Percentiles rank a stretch among this genome's conserved stretches.
Conservation (phyloP, 2,329 filamentous ascomycete genomes). For the Scorias spongiosa region DNA sequence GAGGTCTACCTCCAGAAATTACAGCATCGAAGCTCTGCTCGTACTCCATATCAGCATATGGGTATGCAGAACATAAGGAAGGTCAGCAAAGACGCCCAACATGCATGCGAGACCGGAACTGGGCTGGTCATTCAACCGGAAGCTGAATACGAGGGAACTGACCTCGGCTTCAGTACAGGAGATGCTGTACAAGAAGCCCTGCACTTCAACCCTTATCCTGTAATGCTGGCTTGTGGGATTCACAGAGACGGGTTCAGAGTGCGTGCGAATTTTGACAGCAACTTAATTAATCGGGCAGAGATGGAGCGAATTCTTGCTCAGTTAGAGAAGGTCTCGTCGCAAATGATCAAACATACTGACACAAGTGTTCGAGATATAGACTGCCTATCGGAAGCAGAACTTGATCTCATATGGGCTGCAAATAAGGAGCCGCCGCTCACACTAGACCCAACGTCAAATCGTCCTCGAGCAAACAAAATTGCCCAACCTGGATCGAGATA, state of each 20-base stretch:
- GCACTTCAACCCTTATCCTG: constrained; percentile 24
- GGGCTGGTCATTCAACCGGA: constrained; percentile 38
- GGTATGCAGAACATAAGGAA: constrained; percentile 24
- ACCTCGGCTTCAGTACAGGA: constrained; percentile 9
- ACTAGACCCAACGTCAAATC: not conserved
- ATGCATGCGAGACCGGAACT: constrained; percentile 42
- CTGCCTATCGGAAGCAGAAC: constrained; percentile 1
- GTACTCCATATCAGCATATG: constrained; percentile 23
- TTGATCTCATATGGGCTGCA: constrained; percentile 1
- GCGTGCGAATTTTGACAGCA: constrained; percentile 1
- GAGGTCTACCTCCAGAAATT: constrained; percentile 6
- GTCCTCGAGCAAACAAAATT: too few species aligned
- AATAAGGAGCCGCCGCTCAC: constrained; percentile 1
- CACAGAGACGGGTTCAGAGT: constrained; percentile 28
- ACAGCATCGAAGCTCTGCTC: constrained; percentile 11
- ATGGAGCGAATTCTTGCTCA: not conserved
- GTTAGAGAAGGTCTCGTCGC: not conserved
- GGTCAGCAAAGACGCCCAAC: constrained; percentile 35
- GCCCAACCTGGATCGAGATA: too few species aligned
- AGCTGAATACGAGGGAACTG: constrained; percentile 6
- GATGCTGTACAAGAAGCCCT: constrained; percentile 9
- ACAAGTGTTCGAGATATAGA: constrained; percentile 1
- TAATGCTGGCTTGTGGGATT: constrained; percentile 34
- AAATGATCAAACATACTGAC: not conserved
- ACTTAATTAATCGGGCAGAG: constrained; percentile 1